phyloP scores from a whole-genome alignment of 129 eudicot genomes.

The Mikania micrantha region DNA sequence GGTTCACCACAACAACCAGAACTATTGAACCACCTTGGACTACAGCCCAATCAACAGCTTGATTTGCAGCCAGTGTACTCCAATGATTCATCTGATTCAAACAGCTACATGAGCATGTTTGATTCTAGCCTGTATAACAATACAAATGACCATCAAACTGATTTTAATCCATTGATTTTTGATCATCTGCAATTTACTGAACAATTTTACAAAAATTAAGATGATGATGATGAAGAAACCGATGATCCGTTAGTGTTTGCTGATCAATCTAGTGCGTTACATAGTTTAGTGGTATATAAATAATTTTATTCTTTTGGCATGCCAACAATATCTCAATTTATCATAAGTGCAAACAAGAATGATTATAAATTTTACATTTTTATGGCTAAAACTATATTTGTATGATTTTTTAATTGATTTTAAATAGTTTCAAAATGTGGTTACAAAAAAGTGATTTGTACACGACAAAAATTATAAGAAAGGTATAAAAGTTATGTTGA shows the following conservation, averaged over 20 bases:
- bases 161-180: constrained; percentile 11
- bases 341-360: neutral
- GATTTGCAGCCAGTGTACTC: constrained; percentile 33
- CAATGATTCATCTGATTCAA: constrained; percentile 36
- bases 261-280: constrained; percentile 17
- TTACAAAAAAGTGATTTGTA: constrained; percentile 30
- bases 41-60: neutral
- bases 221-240: constrained; percentile 24
- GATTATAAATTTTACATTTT: neutral
- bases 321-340: constrained; percentile 5
- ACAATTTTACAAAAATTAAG: constrained; percentile 1
- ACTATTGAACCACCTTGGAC: neutral
- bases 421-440: constrained; percentile 42
- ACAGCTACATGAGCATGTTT: constrained; percentile 25
- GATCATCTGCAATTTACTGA: constrained; percentile 26
- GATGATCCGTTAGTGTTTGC: constrained; percentile 33
- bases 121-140: constrained; percentile 3
- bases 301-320: constrained; percentile 2
- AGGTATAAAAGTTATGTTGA: neutral
- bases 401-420: constrained; percentile 6
- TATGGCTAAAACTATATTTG: constrained; percentile 1
- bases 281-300: neutral
- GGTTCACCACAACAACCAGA: constrained; percentile 25
- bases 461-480: neutral
- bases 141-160: neutral